Percentiles rank a stretch among this genome's conserved stretches.
phyloP scores from a whole-genome alignment of 805 yeast genomes.

The Candida corydali region DNA sequence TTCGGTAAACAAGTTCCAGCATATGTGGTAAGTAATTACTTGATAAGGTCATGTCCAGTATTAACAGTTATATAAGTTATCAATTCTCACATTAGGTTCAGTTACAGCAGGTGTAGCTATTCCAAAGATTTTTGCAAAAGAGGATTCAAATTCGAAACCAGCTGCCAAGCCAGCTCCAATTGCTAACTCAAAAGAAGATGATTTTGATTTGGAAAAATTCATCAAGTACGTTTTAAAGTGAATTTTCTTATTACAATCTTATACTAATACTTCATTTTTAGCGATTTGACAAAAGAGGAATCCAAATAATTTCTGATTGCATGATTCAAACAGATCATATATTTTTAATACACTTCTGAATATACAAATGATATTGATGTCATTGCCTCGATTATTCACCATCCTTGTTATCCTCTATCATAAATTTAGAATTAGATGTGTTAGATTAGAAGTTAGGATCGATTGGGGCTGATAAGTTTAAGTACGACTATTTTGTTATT shows the following conservation, averaged over 20 bases:
- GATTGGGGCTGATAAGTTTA: no score
- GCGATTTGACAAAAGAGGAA: slow-evolving; percentile 41
- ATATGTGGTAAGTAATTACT: slow-evolving; percentile 34
- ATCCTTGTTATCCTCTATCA: no score
- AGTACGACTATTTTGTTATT: no score
- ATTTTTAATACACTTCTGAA: no score
- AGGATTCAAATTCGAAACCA: slow-evolving; percentile 1
- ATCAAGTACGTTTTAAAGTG: slow-evolving; percentile 31
- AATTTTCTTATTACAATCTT: background rate
- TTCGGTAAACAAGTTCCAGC: slow-evolving; percentile 45
- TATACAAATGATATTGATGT: no score
- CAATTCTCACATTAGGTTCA: slow-evolving; percentile 37
- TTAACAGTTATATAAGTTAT: slow-evolving; percentile 23
- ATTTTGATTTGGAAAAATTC: slow-evolving; percentile 41
- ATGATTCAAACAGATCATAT: no score
- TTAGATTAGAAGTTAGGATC: no score
- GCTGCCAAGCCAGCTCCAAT: slow-evolving; percentile 29
- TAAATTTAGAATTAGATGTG: no score
- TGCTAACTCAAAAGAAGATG: slow-evolving; percentile 30
- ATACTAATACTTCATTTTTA: slow-evolving; percentile 21
- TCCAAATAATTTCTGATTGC: no score
- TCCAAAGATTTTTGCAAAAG: slow-evolving; percentile 25
- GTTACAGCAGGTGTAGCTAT: slow-evolving; percentile 34
- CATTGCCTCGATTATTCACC: no score
- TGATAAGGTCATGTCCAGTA: background rate